Percentiles rank a stretch among this genome's conserved stretches.
Evolutionary conservation across 1,284 basidiomycete species (phyloP).

Genomic region (Pyrrhoderma noxium): DNA sequence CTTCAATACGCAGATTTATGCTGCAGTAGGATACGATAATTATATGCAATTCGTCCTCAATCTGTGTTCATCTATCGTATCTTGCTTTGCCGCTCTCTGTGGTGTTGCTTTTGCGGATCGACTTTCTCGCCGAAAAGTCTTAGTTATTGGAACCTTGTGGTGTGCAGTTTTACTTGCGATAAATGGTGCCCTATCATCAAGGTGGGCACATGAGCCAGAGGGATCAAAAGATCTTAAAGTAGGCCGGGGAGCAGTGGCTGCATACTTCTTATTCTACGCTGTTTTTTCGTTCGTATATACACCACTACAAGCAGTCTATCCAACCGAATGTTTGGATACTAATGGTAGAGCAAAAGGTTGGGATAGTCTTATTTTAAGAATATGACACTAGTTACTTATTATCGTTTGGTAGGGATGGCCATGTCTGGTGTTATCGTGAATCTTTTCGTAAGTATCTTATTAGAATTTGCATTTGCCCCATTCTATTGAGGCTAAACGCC

Average conservation of each 20-base stretch:
- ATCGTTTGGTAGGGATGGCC: constrained; percentile 8
- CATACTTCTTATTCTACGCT: constrained; percentile 43
- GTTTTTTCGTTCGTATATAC: constrained; percentile 44
- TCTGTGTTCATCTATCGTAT: constrained; percentile 47
- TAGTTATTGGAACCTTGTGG: constrained; percentile 22
- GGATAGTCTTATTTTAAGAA: constrained; percentile 27
- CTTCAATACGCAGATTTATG: constrained; percentile 28
- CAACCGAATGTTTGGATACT: constrained; percentile 48
- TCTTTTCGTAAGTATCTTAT: constrained; percentile 32
- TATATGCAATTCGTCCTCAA: constrained; percentile 45
- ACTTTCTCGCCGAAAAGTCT: constrained; percentile 24
- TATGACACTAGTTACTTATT: neutral
- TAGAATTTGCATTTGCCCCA: too few species aligned
- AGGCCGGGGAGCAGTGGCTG: constrained; percentile 31
- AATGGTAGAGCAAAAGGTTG: constrained; percentile 50
- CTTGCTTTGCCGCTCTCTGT: constrained; percentile 42
- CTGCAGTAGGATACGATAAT: constrained; percentile 19
- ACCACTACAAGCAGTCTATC: constrained; percentile 49
- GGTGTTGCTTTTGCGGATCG: constrained; percentile 43
- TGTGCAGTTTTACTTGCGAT: constrained; percentile 25
- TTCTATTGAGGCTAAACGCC: too few species aligned
- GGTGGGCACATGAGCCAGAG: constrained; percentile 22
- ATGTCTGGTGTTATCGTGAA: constrained; percentile 35
- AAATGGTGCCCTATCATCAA: constrained; percentile 25
- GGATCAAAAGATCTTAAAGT: constrained; percentile 24